Conservation (phyloP, 352 stramenopile species). For the Globisporangium cederbergense region DNA sequence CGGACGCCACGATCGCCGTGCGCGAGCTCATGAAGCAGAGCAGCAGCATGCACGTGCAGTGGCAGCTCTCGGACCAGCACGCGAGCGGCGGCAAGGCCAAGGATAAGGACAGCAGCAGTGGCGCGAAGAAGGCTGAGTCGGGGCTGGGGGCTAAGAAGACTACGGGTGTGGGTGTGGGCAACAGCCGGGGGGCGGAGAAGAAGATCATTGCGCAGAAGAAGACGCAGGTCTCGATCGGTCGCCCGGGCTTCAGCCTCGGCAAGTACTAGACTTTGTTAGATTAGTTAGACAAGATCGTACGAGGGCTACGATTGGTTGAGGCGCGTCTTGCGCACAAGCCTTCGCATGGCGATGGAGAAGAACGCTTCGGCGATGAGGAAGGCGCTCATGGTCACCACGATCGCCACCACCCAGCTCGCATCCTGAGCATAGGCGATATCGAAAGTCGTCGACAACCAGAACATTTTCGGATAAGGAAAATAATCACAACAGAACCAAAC, state of each 20-base stretch:
- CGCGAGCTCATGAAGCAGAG: conserved; percentile 95
- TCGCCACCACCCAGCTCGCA: conserved; percentile 28
- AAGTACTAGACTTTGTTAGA: conserved; percentile 33
- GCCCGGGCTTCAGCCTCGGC: conserved; percentile 79
- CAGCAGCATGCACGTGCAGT: conserved; percentile 77
- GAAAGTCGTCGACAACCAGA: neutral
- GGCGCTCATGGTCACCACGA: conserved; percentile 31
- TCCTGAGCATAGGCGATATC: conserved; percentile 21
- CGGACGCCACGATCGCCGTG: conserved; percentile 93
- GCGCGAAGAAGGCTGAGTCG: neutral
- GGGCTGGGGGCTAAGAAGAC: conserved; percentile 6
- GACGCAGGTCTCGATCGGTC: conserved; percentile 70
- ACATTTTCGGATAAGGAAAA: neutral
- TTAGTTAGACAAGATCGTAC: conserved; percentile 6
- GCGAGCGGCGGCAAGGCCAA: conserved; percentile 1
- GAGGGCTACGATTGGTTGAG: conserved; percentile 1
- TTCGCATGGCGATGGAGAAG: conserved; percentile 32
- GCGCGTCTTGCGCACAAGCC: conserved; percentile 17
- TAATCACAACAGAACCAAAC: neutral
- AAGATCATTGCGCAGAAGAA: conserved; percentile 73
- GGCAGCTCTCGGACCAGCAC: conserved; percentile 37
- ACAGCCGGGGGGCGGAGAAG: conserved; percentile 22
- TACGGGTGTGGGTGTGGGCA: conserved; percentile 24
- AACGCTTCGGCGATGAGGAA: conserved; percentile 41
- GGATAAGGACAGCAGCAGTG: neutral